Base-by-base conservation (phyloP, 2,329 filamentous ascomycete species). In the Cryphonectria carpinicola region DNA sequence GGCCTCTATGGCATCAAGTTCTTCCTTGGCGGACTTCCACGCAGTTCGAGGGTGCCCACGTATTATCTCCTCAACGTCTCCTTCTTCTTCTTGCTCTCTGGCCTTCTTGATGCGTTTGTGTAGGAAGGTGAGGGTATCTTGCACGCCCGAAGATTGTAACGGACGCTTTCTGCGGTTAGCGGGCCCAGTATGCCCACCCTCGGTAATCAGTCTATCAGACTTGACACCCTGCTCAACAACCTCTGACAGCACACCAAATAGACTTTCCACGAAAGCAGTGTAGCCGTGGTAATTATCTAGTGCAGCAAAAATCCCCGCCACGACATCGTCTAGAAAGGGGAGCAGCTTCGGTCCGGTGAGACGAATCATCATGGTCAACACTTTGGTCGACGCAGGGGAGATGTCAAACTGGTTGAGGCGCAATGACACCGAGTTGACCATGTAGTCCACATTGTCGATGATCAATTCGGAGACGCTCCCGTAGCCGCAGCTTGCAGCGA, bases 211-310 rank as follows among this genome's bases (percentile, higher is more conserved):
- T 70, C 81, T 80, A 61, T 84, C 81, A 1, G 86, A 86, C 73
- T 89, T 91, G 14, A 90, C 88, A 4, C 93, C 93, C 81, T 97
- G 93, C 67, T 93, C 89, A 14, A 96, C 93, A 70, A 98, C 89
- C 71, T 94, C 93, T 68, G 89, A 90, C 6, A 99, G 82, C 0
- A 97, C 94, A 1, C 88, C 84, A 78, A 98, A 99, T 7, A 99
- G 84, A 62, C 90, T 88, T 77, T 97, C 94, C 0, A 97, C 95
- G 70, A 99, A 90, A 25, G 87, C 82, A 0, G 94, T 90, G 78
- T 99, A 98, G 1, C 96, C 96, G 76, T 99, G 96, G 76, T 96
- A 99, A 76, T 94, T 93, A 75, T 98, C 94, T n/a, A 99, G 83
- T 0, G 95, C 94, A 0, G 93, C 92, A 79, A 99, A 98, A 54